Evolutionary conservation across 2,329 filamentous ascomycete genomes (phyloP).

Genomic region (Aspergillus sp.): DNA sequence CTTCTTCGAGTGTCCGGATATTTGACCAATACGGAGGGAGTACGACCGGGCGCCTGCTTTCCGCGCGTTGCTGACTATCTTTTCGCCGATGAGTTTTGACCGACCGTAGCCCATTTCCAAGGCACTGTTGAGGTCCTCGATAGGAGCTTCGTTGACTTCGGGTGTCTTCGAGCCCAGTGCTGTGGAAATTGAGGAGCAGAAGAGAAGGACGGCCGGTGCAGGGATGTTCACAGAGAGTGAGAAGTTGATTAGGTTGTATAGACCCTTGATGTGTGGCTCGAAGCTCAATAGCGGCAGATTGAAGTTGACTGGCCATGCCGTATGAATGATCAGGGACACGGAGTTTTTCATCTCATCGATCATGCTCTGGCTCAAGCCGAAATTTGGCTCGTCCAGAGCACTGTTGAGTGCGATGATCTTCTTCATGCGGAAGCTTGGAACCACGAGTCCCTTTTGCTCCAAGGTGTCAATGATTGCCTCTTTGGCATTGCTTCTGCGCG

Average conservation of each 20-base stretch:
- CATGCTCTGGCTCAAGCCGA: slow-evolving; percentile 42
- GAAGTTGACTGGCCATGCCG: slow-evolving; percentile 59
- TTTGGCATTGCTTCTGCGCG: slow-evolving; percentile 25
- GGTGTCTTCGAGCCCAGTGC: slow-evolving; percentile 17
- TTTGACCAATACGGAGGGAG: slow-evolving; percentile 36
- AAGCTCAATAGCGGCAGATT: slow-evolving; percentile 51
- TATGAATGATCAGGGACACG: slow-evolving; percentile 50
- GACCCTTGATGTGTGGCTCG: slow-evolving; percentile 45
- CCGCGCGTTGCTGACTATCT: slow-evolving; percentile 28
- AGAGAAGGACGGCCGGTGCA: slow-evolving; percentile 40
- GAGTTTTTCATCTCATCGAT: slow-evolving; percentile 41
- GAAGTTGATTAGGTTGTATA: slow-evolving; percentile 49
- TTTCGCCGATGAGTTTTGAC: slow-evolving; percentile 34
- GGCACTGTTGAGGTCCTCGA: slow-evolving; percentile 9
- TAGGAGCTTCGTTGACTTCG: slow-evolving; percentile 15
- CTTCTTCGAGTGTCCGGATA: slow-evolving; percentile 33
- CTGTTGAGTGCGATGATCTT: slow-evolving; percentile 44
- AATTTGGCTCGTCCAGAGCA: slow-evolving; percentile 38
- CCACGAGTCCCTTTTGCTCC: slow-evolving; percentile 16
- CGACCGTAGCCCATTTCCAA: slow-evolving; percentile 31
- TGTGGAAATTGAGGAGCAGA: slow-evolving; percentile 54
- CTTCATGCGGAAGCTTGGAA: slow-evolving; percentile 21
- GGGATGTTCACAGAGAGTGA: slow-evolving; percentile 38
- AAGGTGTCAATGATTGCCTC: slow-evolving; percentile 25
- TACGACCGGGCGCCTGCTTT: slow-evolving; percentile 25